A percentile compares a stretch with the other conserved stretches of the same genome.
Evolutionary conservation across 208 protist genomes (phyloP).

Genomic region (Acanthamoeba healyi): DNA sequence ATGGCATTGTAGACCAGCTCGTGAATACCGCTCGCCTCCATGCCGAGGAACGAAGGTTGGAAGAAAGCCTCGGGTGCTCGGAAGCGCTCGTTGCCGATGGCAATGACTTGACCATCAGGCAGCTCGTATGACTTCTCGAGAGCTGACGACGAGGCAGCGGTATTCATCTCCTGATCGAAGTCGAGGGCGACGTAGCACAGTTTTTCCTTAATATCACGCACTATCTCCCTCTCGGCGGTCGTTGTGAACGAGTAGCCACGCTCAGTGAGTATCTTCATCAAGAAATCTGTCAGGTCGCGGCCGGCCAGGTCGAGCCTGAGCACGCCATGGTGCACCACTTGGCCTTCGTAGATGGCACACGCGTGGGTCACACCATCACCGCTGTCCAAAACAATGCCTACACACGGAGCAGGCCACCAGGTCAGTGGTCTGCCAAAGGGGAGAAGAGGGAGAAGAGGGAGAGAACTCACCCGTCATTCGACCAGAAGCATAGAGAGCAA

Average conservation of each 20-base stretch:
- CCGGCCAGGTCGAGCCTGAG: slow-evolving; percentile 42
- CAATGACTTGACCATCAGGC: slow-evolving; percentile 77
- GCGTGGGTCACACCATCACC: slow-evolving; percentile 37
- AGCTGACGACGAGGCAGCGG: slow-evolving; percentile 33
- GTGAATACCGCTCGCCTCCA: slow-evolving; percentile 97
- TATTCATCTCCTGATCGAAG: slow-evolving; percentile 97
- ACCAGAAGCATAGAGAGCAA: slow-evolving; percentile 87
- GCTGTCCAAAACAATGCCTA: slow-evolving; percentile 41
- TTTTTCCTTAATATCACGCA: slow-evolving; percentile 92
- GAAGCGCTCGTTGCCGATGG: slow-evolving; percentile 83
- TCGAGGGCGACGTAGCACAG: slow-evolving; percentile 89
- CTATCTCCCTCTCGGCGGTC: slow-evolving; percentile 80
- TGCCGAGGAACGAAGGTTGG: slow-evolving; percentile 93
- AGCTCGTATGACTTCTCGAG: slow-evolving; percentile 74
- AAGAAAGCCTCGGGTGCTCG: slow-evolving; percentile 97
- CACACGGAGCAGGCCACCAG: slow-evolving; percentile 89
- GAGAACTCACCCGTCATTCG: slow-evolving; percentile 80
- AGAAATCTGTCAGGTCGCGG: slow-evolving; percentile 64
- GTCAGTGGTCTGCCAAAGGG: too few species aligned
- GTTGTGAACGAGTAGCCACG: slow-evolving; percentile 73
- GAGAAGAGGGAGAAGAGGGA: slow-evolving; percentile 89
- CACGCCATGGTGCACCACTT: background rate
- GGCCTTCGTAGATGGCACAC: slow-evolving; percentile 62
- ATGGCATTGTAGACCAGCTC: slow-evolving; percentile 97
- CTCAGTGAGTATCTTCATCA: slow-evolving; percentile 85